phyloP scores from a whole-genome alignment of 805 yeast genomes.

The Metschnikowia noctiluminum region DNA sequence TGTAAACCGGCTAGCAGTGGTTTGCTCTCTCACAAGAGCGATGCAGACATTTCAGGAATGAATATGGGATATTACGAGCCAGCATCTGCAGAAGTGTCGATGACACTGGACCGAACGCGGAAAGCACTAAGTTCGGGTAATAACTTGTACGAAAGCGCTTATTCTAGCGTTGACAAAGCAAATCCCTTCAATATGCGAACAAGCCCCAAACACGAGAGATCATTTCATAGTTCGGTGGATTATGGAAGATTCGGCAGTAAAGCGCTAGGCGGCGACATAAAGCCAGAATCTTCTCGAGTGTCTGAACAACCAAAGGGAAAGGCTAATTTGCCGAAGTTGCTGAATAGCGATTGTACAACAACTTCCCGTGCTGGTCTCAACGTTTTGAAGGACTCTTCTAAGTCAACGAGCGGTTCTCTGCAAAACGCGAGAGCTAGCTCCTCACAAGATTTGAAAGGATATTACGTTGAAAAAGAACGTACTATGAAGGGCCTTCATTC shows the following conservation, averaged over 20 bases:
- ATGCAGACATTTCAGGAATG: constrained; percentile 7
- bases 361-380: constrained; percentile 39
- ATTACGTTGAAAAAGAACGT: constrained; percentile 10
- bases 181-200: constrained; percentile 6
- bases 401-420: background rate
- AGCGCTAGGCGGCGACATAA: background rate
- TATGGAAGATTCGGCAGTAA: constrained; percentile 2
- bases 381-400: constrained; percentile 29
- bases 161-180: background rate
- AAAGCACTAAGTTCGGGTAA: constrained; percentile 10
- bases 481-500: constrained; percentile 22
- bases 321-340: constrained; percentile 34
- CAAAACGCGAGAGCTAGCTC: constrained; percentile 16
- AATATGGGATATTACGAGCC: constrained; percentile 4
- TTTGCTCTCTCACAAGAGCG: constrained; percentile 8
- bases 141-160: background rate
- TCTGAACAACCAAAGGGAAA: constrained; percentile 21
- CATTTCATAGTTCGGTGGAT: constrained; percentile 7
- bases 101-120: constrained; percentile 2
- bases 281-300: background rate
- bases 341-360: constrained; percentile 26
- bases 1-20: constrained; percentile 5
- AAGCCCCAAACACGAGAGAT: constrained; percentile 9
- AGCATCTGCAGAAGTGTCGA: background rate
- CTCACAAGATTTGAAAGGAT: constrained; percentile 19